These are phyloP conservation scores for Pichia manshurica DNA, from an alignment of 805 yeast genomes.

Conservation along the genomic window DNA sequence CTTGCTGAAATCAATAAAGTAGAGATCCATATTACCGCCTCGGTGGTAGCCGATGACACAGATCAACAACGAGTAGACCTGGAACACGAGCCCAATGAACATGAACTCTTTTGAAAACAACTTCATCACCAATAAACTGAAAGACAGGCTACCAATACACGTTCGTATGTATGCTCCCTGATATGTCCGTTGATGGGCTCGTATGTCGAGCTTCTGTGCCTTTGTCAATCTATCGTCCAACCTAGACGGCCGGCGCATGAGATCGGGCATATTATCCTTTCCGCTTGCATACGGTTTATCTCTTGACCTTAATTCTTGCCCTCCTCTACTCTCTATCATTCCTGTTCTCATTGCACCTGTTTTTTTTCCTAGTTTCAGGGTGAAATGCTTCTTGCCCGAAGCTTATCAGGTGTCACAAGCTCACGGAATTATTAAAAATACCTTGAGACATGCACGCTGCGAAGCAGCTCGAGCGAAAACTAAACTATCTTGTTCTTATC, in stretches of 20 bases:
- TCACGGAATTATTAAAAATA: no score
- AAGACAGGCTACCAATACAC: slow-evolving; percentile 61
- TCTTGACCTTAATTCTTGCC: slow-evolving; percentile 1
- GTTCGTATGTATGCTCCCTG: slow-evolving; percentile 80
- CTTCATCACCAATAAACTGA: slow-evolving; percentile 58
- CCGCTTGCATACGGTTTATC: not conserved
- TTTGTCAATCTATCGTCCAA: slow-evolving; percentile 33
- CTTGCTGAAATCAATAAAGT: slow-evolving; percentile 25
- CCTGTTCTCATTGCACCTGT: no score
- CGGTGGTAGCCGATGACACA: slow-evolving; percentile 35
- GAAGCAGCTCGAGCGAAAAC: no score
- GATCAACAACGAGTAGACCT: slow-evolving; percentile 49
- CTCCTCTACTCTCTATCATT: not conserved
- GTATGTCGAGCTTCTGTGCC: slow-evolving; percentile 41
- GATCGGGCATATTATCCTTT: not conserved
- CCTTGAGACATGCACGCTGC: no score
- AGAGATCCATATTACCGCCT: slow-evolving; percentile 29
- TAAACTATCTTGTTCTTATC: no score
- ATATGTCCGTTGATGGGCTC: slow-evolving; percentile 77
- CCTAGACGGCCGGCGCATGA: slow-evolving; percentile 28
- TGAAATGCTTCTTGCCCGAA: no score
- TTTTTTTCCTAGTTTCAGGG: no score
- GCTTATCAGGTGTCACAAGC: no score
- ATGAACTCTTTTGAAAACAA: slow-evolving; percentile 59
- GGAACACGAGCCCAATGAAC: slow-evolving; percentile 61